Evolutionary conservation across 371 early-diverging fungal species (phyloP).

Genomic region (Lichtheimia ramosa): DNA sequence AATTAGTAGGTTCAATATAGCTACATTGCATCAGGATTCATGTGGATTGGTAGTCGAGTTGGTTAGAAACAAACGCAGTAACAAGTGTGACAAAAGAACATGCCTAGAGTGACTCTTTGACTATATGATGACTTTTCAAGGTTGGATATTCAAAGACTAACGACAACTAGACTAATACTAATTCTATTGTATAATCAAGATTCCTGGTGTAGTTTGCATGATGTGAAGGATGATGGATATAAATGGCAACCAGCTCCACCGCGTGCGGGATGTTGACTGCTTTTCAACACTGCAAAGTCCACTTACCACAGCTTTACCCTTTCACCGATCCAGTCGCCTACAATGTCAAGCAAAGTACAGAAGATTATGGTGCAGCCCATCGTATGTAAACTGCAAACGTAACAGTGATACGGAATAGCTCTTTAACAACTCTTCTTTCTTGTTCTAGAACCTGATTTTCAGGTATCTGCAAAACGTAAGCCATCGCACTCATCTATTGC

Average conservation of each 20-base stretch:
- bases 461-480: conserved; percentile 80
- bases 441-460: conserved; percentile 87
- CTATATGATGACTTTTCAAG: too few species aligned
- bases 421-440: conserved; percentile 1
- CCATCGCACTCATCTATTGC: too few species aligned
- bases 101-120: too few species aligned
- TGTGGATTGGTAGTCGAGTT: too few species aligned
- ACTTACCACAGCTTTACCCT: background rate
- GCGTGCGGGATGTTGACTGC: background rate
- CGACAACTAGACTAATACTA: too few species aligned
- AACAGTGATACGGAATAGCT: background rate
- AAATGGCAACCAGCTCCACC: too few species aligned
- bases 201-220: background rate
- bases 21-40: too few species aligned
- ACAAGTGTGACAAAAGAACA: too few species aligned
- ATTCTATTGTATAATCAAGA: too few species aligned
- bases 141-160: too few species aligned
- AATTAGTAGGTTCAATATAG: too few species aligned
- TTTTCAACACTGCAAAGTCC: background rate
- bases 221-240: background rate
- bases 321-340: background rate
- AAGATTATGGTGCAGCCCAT: conserved; percentile 98
- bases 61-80: too few species aligned
- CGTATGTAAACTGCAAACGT: conserved; percentile 44
- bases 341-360: conserved; percentile 85